Conservation (phyloP, 2,329 filamentous ascomycete species). For the Cercospora sesami region DNA sequence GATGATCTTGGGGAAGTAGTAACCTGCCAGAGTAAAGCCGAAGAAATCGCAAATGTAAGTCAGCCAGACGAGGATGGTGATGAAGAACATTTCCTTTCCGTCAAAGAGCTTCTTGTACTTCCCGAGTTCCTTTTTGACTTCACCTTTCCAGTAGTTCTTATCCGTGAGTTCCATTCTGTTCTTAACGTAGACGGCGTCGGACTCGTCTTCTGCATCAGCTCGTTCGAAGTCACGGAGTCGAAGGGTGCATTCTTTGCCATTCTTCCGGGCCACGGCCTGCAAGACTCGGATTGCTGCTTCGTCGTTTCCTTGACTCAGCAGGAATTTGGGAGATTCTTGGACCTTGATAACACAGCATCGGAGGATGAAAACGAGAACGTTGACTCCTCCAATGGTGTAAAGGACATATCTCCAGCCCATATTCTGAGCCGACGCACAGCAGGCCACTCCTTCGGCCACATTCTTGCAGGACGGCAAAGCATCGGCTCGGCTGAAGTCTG, state of each 20-base stretch:
- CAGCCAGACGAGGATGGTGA: constrained; percentile 53
- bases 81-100: constrained; percentile 43
- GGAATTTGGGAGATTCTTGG: constrained; percentile 61
- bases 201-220: constrained; percentile 28
- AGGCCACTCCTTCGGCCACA: constrained; percentile 35
- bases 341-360: constrained; percentile 58
- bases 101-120: constrained; percentile 51
- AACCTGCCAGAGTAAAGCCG: constrained; percentile 52
- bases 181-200: not conserved
- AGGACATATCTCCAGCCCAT: constrained; percentile 51
- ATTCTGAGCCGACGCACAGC: constrained; percentile 43
- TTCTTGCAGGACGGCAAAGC: constrained; percentile 49
- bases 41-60: constrained; percentile 55
- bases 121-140: constrained; percentile 43
- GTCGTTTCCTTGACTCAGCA: constrained; percentile 56
- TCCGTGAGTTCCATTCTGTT: constrained; percentile 14
- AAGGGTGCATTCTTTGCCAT: constrained; percentile 40
- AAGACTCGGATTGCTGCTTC: constrained; percentile 52
- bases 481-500: constrained; percentile 50
- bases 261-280: constrained; percentile 47
- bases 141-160: constrained; percentile 29
- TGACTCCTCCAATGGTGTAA: constrained; percentile 45
- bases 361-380: constrained; percentile 50
- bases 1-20: constrained; percentile 53
- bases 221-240: constrained; percentile 41